Conservation (phyloP, 495 filamentous ascomycete species). For the Annulohypoxylon bovei region DNA sequence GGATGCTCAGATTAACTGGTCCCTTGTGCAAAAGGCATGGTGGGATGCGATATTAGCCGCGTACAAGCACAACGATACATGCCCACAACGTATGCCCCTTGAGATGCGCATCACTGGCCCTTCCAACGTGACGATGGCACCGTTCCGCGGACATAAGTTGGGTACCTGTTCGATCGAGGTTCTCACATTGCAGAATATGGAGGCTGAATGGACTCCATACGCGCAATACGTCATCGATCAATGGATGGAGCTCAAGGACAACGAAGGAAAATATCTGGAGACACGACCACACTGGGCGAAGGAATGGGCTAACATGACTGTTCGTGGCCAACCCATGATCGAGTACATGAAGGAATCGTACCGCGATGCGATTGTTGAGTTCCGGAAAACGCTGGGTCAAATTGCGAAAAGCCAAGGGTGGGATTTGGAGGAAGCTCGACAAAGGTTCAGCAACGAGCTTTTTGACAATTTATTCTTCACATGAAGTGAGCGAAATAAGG, state of each 20-base stretch:
- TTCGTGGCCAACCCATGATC: slow-evolving; percentile 43
- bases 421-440: slow-evolving; percentile 51
- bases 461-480: slow-evolving; percentile 23
- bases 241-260: slow-evolving; percentile 57
- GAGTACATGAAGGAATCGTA: slow-evolving; percentile 58
- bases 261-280: slow-evolving; percentile 45
- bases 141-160: slow-evolving; percentile 58
- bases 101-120: slow-evolving; percentile 63
- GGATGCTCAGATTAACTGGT: slow-evolving; percentile 54
- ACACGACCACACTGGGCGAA: slow-evolving; percentile 66
- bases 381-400: slow-evolving; percentile 47
- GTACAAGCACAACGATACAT: slow-evolving; percentile 51
- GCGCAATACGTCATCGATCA: slow-evolving; percentile 56
- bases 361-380: slow-evolving; percentile 56
- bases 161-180: slow-evolving; percentile 63
- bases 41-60: slow-evolving; percentile 62
- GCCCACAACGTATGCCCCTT: slow-evolving; percentile 61
- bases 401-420: slow-evolving; percentile 62
- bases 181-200: slow-evolving; percentile 55
- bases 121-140: slow-evolving; percentile 63
- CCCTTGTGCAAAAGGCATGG: slow-evolving; percentile 58
- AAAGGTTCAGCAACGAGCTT: slow-evolving; percentile 25
- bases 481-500: background rate
- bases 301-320: slow-evolving; percentile 56
- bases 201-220: slow-evolving; percentile 58